phyloP scores from a whole-genome alignment of 2,329 filamentous ascomycete species.

The Cladosporium sp. region DNA sequence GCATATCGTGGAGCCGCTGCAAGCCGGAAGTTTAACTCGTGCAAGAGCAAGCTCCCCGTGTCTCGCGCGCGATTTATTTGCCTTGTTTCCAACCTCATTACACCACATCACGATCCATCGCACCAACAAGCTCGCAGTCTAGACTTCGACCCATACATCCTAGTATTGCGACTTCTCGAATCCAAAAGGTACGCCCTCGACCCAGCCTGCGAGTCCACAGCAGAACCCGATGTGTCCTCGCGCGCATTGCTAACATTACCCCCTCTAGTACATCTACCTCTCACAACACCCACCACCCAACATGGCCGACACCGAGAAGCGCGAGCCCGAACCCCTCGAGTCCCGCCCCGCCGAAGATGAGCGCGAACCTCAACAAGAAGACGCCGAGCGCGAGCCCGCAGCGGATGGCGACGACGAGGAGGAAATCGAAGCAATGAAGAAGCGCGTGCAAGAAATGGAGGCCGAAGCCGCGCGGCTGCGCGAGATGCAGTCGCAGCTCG shows the following conservation, averaged over 20 bases:
- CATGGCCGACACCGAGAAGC: slow-evolving; percentile 16
- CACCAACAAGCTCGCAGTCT: background rate
- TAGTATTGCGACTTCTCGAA: background rate
- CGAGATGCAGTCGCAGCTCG: slow-evolving; percentile 62
- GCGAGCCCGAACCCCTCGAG: slow-evolving; percentile 12
- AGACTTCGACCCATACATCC: background rate
- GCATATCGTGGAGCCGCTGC: slow-evolving; percentile 13
- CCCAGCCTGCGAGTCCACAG: background rate
- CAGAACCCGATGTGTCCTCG: background rate
- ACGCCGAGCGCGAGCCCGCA: slow-evolving; percentile 25
- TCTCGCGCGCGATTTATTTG: slow-evolving; percentile 7
- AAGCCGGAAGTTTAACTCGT: background rate
- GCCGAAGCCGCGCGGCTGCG: slow-evolving; percentile 59
- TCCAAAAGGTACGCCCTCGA: background rate
- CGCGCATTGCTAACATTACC: slow-evolving; percentile 8
- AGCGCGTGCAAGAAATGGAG: slow-evolving; percentile 57
- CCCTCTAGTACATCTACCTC: background rate
- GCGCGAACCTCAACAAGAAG: slow-evolving; percentile 1
- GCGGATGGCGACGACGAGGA: slow-evolving; percentile 40
- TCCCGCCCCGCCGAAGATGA: slow-evolving; percentile 11
- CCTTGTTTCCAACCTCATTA: background rate
- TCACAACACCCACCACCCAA: background rate
- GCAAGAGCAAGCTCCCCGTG: slow-evolving; percentile 12
- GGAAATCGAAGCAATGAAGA: slow-evolving; percentile 53
- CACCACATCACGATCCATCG: background rate